Base-by-base conservation (phyloP, 192 early-diverging fungal genomes). In the Backusella liffmaniae region DNA sequence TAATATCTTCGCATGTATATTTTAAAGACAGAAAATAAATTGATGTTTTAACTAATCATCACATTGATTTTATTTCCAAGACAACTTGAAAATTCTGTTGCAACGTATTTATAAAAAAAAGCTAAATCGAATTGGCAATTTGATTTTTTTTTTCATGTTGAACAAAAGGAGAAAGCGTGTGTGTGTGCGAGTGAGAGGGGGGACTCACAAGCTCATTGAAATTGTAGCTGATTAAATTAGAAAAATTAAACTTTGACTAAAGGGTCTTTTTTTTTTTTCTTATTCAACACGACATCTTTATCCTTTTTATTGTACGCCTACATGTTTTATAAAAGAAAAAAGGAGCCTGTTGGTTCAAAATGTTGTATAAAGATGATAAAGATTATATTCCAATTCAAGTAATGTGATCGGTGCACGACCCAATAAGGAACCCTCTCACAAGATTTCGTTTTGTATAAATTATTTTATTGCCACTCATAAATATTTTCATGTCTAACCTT, bases 91-190 rank as follows among this genome's bases (percentile, higher is more conserved):
- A 56, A 56, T 23, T 23, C 23, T 62, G 23, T 62, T 62, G 56
- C 9, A 62, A 62, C 29, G 8, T 21, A 21, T 56, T 56, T n/a
- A 56, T 56, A 21, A 56, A 56, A 21, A 21, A 56, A 9, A 56
- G 53, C 21, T 56, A 56, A 56, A 56, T 9, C 53, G n/a, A 56
- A 56, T 56, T 56, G 53, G 53, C 21, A 56, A 56, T 56, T 56
- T 56, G 21, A 8, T 62, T 62, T 62, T 62, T 59, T 59, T 59
- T 26, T 23, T 59, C 16, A 18, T 29, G 56, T 62, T 29, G 26
- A 62, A 62, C 56, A 62, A 62, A 62, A 62, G 56, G 56, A 62
- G 56, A 62, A 62, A 62, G 23, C 56, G 21, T 62, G 56, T 62
- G 56, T 29, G 3, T 23, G 56, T 62, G 56, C 56, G 26, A 23